phyloP scores from a whole-genome alignment of 306 rosid species.

The Glycine soja region DNA sequence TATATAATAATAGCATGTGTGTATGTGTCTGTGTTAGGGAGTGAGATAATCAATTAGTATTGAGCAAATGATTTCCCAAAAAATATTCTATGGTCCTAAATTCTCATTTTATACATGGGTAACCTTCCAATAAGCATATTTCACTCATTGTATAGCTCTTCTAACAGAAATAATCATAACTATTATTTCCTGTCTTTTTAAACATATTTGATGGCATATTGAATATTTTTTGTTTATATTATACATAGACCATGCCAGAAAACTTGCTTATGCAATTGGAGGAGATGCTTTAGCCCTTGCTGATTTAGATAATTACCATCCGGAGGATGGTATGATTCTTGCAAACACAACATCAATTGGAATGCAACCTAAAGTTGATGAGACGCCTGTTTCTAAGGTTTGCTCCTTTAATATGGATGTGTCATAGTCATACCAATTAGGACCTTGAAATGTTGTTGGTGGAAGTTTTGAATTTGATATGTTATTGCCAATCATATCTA shows the following conservation, averaged over 20 bases:
- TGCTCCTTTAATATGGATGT: slow-evolving; percentile 37
- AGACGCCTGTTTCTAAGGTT: slow-evolving; percentile 90
- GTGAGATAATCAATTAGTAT: too few relatives aligned
- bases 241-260: slow-evolving; percentile 79
- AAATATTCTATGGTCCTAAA: background rate
- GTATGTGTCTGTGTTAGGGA: background rate
- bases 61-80: background rate
- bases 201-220: slow-evolving; percentile 39
- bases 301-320: slow-evolving; percentile 74
- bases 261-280: slow-evolving; percentile 79
- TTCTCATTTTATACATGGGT: background rate
- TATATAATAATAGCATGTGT: background rate
- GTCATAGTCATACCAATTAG: slow-evolving; percentile 4
- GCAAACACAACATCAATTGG: slow-evolving; percentile 94
- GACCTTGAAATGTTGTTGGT: slow-evolving; percentile 25
- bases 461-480: slow-evolving; percentile 30
- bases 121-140: slow-evolving; percentile 12
- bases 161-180: slow-evolving; percentile 22
- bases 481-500: slow-evolving; percentile 16
- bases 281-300: slow-evolving; percentile 82
- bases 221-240: slow-evolving; percentile 36
- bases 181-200: slow-evolving; percentile 13
- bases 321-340: slow-evolving; percentile 92
- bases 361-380: slow-evolving; percentile 91
- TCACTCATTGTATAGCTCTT: slow-evolving; percentile 35